A percentile compares a stretch with the other conserved stretches of the same genome.
These are phyloP conservation scores for Trichoderma pleuroti DNA, from an alignment of 2,329 filamentous ascomycete species.

Conservation along the genomic window DNA sequence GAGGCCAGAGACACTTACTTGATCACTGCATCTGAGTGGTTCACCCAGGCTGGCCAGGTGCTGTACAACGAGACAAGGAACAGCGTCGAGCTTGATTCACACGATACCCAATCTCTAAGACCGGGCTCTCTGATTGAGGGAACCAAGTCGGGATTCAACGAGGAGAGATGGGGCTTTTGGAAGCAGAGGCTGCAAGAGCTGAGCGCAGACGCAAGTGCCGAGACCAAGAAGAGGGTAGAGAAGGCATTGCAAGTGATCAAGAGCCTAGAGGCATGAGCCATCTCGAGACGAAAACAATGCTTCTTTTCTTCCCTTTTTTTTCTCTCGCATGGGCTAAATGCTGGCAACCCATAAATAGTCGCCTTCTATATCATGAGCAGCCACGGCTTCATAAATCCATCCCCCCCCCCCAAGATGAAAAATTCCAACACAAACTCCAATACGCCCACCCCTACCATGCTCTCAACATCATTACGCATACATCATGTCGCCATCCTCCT, in stretches of 20 bases:
- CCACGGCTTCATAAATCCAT: neutral
- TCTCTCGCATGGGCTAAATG: neutral
- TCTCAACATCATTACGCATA: conserved; percentile 30
- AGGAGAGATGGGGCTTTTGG: conserved; percentile 34
- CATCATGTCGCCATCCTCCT: conserved; percentile 47
- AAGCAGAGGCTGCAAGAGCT: conserved; percentile 27
- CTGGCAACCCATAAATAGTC: neutral
- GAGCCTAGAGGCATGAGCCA: conserved; percentile 20
- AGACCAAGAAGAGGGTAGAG: conserved; percentile 23
- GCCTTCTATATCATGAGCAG: conserved; percentile 2
- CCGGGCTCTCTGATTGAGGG: conserved; percentile 24
- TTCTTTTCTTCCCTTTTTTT: neutral
- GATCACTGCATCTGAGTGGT: conserved; percentile 29
- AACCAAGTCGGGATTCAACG: conserved; percentile 24
- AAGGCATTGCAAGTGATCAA: conserved; percentile 25
- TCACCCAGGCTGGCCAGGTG: conserved; percentile 29
- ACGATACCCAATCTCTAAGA: conserved; percentile 23
- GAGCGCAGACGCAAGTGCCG: conserved; percentile 19
- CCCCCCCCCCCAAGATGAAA: neutral
- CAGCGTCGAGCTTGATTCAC: conserved; percentile 22
- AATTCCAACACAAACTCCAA: conserved; percentile 21
- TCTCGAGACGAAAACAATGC: neutral
- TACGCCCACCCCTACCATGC: conserved; percentile 22
- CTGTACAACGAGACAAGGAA: conserved; percentile 24
- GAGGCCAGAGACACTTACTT: conserved; percentile 24